A percentile compares a stretch with the other conserved stretches of the same genome.
Conservation (phyloP, 495 filamentous ascomycete genomes). For the Penicillium simplicissimum region DNA sequence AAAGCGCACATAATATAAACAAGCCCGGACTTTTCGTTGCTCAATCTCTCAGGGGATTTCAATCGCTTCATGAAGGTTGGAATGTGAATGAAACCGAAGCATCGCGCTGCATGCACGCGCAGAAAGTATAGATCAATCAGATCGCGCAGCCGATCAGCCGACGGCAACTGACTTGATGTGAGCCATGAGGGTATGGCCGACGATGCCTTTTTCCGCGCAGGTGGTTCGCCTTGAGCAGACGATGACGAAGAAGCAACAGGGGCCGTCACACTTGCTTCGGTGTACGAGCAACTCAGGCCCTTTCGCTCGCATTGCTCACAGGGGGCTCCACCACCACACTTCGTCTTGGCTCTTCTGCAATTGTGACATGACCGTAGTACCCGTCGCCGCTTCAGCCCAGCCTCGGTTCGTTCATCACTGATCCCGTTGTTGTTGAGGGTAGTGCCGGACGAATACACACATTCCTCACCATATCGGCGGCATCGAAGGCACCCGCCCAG, state of each 20-base stretch:
- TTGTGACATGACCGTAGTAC: background rate
- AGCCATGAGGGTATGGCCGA: slow-evolving; percentile 1
- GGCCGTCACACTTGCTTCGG: background rate
- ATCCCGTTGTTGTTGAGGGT: background rate
- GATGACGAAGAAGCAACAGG: background rate
- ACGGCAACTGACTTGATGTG: background rate
- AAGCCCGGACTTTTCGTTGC: background rate
- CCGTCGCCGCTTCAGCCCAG: background rate
- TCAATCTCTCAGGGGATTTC: background rate
- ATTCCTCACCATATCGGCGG: slow-evolving; percentile 2
- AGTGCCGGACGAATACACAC: background rate
- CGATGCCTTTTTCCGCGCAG: background rate
- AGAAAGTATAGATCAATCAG: slow-evolving; percentile 3
- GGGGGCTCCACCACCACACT: background rate
- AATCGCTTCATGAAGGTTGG: background rate
- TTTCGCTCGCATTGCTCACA: slow-evolving; percentile 1
- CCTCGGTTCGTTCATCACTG: background rate
- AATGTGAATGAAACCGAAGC: background rate
- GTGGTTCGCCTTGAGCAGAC: background rate
- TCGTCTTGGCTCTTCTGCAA: slow-evolving; percentile 1
- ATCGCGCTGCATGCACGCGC: background rate
- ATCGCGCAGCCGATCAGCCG: background rate
- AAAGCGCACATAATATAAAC: background rate
- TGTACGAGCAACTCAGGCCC: background rate
- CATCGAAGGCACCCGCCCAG: background rate